phyloP scores from a whole-genome alignment of 2,329 filamentous ascomycete species.

The Stagonosporopsis tanaceti region DNA sequence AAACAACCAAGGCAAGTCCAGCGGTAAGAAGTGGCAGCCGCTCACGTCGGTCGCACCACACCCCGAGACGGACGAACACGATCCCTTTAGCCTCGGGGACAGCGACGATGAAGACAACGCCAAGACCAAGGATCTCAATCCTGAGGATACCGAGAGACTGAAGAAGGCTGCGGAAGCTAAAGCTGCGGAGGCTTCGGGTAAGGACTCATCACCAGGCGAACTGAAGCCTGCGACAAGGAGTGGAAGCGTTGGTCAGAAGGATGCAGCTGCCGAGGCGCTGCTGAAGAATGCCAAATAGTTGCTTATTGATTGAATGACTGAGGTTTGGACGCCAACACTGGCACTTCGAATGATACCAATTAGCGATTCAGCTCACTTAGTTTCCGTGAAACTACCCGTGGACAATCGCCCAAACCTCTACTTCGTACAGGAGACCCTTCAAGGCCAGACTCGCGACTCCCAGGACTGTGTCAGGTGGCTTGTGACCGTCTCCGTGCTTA shows the following conservation, averaged over 20 bases:
- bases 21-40: slow-evolving; percentile 98
- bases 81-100: slow-evolving; percentile 95
- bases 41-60: slow-evolving; percentile 84
- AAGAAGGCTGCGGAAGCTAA: slow-evolving; percentile 60
- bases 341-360: slow-evolving; percentile 5
- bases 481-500: slow-evolving; percentile 40
- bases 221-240: slow-evolving; percentile 52
- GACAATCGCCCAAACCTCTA: slow-evolving; percentile 45
- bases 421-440: slow-evolving; percentile 44
- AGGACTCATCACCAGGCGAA: slow-evolving; percentile 33
- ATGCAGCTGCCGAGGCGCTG: slow-evolving; percentile 57
- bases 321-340: neutral
- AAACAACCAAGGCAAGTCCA: slow-evolving; percentile 46
- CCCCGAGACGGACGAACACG: slow-evolving; percentile 82
- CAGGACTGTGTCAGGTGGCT: slow-evolving; percentile 49
- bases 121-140: slow-evolving; percentile 69
- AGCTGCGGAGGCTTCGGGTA: slow-evolving; percentile 51
- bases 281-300: slow-evolving; percentile 49
- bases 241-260: slow-evolving; percentile 54
- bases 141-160: slow-evolving; percentile 60
- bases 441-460: slow-evolving; percentile 46
- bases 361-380: neutral
- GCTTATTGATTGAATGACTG: neutral
- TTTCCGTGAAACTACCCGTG: slow-evolving; percentile 10
- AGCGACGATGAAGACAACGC: slow-evolving; percentile 88